These are phyloP conservation scores for Umbelopsis sp. DNA, from an alignment of 192 early-diverging fungal genomes.

Conservation along the genomic window DNA sequence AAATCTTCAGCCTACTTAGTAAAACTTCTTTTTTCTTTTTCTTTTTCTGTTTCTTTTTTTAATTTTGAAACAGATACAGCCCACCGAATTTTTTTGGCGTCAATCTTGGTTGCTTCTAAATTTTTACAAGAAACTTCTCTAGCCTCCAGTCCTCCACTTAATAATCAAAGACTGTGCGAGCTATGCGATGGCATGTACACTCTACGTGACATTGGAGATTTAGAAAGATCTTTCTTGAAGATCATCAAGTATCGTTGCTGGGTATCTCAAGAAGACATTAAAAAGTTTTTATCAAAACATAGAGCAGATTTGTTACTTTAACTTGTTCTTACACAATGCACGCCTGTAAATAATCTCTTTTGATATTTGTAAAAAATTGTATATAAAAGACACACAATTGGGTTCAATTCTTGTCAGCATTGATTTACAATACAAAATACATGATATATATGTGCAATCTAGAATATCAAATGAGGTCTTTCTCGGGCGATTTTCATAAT, in stretches of 20 bases:
- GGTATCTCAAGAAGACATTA: slow-evolving; percentile 20
- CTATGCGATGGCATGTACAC: slow-evolving; percentile 39
- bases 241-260: slow-evolving; percentile 31
- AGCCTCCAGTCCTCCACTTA: slow-evolving; percentile 20
- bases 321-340: background rate
- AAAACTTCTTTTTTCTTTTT: too few species aligned
- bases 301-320: slow-evolving; percentile 17
- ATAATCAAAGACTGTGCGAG: slow-evolving; percentile 31
- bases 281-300: slow-evolving; percentile 1
- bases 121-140: slow-evolving; percentile 28
- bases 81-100: slow-evolving; percentile 38
- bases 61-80: slow-evolving; percentile 32
- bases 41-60: too few species aligned
- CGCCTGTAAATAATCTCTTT: background rate
- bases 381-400: too few species aligned
- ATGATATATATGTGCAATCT: too few species aligned
- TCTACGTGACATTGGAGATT: slow-evolving; percentile 34
- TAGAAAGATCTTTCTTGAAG: slow-evolving; percentile 36
- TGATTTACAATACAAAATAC: too few species aligned
- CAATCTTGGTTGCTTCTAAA: slow-evolving; percentile 42
- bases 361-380: background rate
- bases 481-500: slow-evolving; percentile 37
- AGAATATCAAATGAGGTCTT: slow-evolving; percentile 32
- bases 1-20: too few species aligned
- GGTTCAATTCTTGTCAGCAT: too few species aligned